Evolutionary conservation across 2,329 filamentous ascomycete species (phyloP), one percentile per base, ranked within the genome.

Genomic region (Dothistroma pini): DNA sequence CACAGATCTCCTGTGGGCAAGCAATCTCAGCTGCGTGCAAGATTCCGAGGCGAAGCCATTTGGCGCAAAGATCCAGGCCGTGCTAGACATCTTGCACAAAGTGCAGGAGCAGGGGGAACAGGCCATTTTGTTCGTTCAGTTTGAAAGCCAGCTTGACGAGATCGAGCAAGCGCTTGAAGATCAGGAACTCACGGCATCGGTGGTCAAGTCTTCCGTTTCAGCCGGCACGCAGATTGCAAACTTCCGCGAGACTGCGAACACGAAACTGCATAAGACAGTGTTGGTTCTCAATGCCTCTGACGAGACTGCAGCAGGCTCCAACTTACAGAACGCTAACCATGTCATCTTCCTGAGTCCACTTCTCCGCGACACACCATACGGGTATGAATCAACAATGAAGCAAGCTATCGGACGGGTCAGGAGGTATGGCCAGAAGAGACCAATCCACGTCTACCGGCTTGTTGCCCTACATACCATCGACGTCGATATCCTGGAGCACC

Each of bases 401-500:
- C 87, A 89, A 63, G 86, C 86, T 0, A 83, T 88, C 21, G 87
- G 86, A 1, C 81, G 87, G 41, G 79, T 80, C 9, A 78, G 81
- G 6, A 79, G 87, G 1, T 85, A 82, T 59, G 83, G 84, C 0
- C 86, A 89, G 68, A 72, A 74, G 41, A 83, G 81, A 66, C 70
- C 71, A 1, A 86, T 89, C 1, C 77, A 84, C 57, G 79, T 87
- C 16, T 87, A 87, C 68, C 81, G 93, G 1, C 87, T 97, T 21
- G 87, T 96, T 9, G 95, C 91, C 11, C 89, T 97, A 71, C 89
- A 96, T 72, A 81, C 79, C 1, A 78, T 81, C 44, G 79, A 81
- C 41, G 75, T 81, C 0, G 78, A 81, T 60, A 76, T 81, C 16
- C 63, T 81, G 0, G 76, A 81, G 64, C 77, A 78, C 48, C 72